Conservation (phyloP, 805 yeast species). For the Gaillardinia entomophila region DNA sequence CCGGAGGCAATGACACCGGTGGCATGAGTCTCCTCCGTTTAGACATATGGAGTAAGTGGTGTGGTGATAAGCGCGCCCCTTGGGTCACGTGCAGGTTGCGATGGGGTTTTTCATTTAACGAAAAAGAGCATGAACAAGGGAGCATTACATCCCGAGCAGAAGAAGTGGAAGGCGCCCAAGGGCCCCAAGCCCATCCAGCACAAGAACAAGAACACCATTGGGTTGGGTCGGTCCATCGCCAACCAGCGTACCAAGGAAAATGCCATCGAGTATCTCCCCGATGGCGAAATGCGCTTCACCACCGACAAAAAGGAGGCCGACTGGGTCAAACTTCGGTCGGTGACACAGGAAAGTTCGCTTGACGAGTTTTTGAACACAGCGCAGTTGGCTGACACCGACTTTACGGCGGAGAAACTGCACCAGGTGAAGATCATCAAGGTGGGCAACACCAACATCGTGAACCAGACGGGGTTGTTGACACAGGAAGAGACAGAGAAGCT, state of each 20-base stretch:
- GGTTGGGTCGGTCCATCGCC: slow-evolving; percentile 78
- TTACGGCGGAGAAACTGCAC: slow-evolving; percentile 82
- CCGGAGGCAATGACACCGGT: too few relatives aligned
- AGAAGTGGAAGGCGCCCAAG: slow-evolving; percentile 83
- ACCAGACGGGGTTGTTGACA: slow-evolving; percentile 47
- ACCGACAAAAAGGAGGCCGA: slow-evolving; percentile 78
- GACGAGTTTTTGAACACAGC: slow-evolving; percentile 96
- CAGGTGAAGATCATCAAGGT: slow-evolving; percentile 81
- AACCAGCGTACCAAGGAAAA: slow-evolving; percentile 68
- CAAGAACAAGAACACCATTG: slow-evolving; percentile 77
- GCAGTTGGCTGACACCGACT: slow-evolving; percentile 92
- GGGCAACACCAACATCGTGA: slow-evolving; percentile 42
- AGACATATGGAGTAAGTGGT: too few relatives aligned
- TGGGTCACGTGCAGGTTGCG: background rate
- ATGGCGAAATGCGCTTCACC: slow-evolving; percentile 85
- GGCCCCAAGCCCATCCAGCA: slow-evolving; percentile 90
- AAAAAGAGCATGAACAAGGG: slow-evolving; percentile 32
- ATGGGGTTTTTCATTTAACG: too few relatives aligned
- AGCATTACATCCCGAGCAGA: slow-evolving; percentile 41
- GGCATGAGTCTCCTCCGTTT: too few relatives aligned
- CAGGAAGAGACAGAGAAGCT: slow-evolving; percentile 60
- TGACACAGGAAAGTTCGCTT: slow-evolving; percentile 88
- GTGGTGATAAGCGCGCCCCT: too few relatives aligned
- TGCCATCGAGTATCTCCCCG: slow-evolving; percentile 66
- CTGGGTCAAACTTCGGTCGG: slow-evolving; percentile 89